Evolutionary conservation across 2,329 filamentous ascomycete genomes (phyloP).

Genomic region (Pyrenochaeta sp.): DNA sequence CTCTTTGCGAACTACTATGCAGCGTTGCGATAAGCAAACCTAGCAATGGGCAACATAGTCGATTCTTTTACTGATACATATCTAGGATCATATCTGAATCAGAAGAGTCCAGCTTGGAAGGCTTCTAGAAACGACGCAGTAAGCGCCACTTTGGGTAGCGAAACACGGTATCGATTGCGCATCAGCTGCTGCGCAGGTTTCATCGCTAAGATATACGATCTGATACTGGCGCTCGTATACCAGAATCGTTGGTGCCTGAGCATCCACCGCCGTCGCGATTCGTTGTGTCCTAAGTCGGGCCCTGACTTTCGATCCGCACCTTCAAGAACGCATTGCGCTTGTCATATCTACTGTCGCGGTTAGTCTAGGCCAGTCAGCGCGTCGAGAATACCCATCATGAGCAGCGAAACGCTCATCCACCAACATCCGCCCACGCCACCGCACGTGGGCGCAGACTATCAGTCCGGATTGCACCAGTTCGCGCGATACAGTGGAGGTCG

Average conservation of each 20-base stretch:
- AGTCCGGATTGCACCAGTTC: constrained; percentile 52
- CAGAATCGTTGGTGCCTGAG: constrained; percentile 11
- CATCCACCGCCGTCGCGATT: constrained; percentile 4
- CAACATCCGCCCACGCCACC: constrained; percentile 50
- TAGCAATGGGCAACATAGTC: constrained; percentile 23
- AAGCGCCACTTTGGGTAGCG: background rate
- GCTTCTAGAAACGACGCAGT: constrained; percentile 26
- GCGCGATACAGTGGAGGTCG: constrained; percentile 54
- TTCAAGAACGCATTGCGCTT: constrained; percentile 5
- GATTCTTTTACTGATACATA: constrained; percentile 36
- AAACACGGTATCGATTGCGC: constrained; percentile 10
- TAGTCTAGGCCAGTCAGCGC: constrained; percentile 9
- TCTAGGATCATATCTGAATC: constrained; percentile 28
- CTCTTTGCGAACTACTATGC: constrained; percentile 40
- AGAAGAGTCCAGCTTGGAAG: constrained; percentile 13
- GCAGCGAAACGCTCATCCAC: constrained; percentile 44
- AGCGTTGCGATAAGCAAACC: constrained; percentile 47
- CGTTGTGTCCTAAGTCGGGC: constrained; percentile 21
- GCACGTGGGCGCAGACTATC: constrained; percentile 38
- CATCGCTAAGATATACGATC: constrained; percentile 6
- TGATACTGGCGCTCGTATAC: constrained; percentile 1
- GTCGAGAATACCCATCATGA: constrained; percentile 35
- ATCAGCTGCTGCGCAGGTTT: constrained; percentile 12
- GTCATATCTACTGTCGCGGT: constrained; percentile 14
- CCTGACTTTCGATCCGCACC: constrained; percentile 10